Evolutionary conservation across 805 yeast species (phyloP).

Genomic region (Teunomyces tritomae): DNA sequence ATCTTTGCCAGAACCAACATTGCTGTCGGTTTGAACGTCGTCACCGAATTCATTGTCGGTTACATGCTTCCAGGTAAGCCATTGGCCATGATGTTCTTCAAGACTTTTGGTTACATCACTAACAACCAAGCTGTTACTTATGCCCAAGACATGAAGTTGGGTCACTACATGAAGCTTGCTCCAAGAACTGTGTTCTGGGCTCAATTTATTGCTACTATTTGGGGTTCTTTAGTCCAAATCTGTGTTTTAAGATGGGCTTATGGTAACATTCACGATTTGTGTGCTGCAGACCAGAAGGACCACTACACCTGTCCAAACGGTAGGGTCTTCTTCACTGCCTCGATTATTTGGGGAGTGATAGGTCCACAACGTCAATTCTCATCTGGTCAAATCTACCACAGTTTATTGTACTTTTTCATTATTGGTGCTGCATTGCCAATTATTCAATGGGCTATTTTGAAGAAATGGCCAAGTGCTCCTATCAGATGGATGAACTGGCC

Average conservation of each 20-base stretch:
- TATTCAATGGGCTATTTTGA: slow-evolving; percentile 36
- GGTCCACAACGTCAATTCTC: slow-evolving; percentile 25
- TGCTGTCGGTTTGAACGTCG: slow-evolving; percentile 41
- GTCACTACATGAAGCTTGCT: slow-evolving; percentile 43
- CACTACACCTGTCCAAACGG: slow-evolving; percentile 43
- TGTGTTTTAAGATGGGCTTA: slow-evolving; percentile 44
- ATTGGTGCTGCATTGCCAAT: slow-evolving; percentile 38
- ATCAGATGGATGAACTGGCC: slow-evolving; percentile 28
- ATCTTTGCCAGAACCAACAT: slow-evolving; percentile 35
- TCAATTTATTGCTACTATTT: slow-evolving; percentile 42
- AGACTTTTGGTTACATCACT: slow-evolving; percentile 48
- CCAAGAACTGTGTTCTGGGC: slow-evolving; percentile 41
- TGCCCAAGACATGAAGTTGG: slow-evolving; percentile 48
- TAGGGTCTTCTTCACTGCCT: slow-evolving; percentile 40
- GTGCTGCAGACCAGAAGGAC: slow-evolving; percentile 25
- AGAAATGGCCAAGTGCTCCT: slow-evolving; percentile 41
- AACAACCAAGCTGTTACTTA: slow-evolving; percentile 47
- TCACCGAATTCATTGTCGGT: slow-evolving; percentile 42
- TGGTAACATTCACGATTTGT: slow-evolving; percentile 32
- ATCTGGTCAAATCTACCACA: slow-evolving; percentile 21
- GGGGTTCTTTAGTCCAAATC: slow-evolving; percentile 40
- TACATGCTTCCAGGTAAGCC: slow-evolving; percentile 50
- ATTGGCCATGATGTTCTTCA: slow-evolving; percentile 46
- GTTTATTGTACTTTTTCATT: slow-evolving; percentile 37
- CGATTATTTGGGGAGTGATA: slow-evolving; percentile 45